A percentile compares a stretch with the other conserved stretches of the same genome.
phyloP scores from a whole-genome alignment of 805 yeast species.

The Ogataea trehalophila region DNA sequence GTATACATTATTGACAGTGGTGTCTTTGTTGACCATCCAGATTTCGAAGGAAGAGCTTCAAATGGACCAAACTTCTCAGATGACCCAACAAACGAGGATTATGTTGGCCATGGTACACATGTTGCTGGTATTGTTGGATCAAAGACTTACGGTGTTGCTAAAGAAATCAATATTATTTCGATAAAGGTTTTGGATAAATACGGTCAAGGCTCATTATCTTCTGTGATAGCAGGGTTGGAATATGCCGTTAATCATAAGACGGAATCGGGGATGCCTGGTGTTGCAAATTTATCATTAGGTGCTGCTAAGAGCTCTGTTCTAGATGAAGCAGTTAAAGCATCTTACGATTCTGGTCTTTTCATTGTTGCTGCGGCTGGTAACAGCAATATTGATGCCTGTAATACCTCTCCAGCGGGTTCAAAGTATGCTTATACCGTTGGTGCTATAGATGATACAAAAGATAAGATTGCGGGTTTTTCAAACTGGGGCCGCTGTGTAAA shows the following conservation, averaged over 20 bases:
- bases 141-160: conserved; percentile 76
- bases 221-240: conserved; percentile 62
- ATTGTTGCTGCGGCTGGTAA: conserved; percentile 88
- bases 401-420: conserved; percentile 83
- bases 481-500: conserved; percentile 94
- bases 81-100: conserved; percentile 57
- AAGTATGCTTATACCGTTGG: conserved; percentile 74
- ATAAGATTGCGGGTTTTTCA: conserved; percentile 70
- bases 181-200: conserved; percentile 64
- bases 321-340: conserved; percentile 73
- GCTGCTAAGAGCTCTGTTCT: conserved; percentile 62
- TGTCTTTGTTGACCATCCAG: conserved; percentile 54
- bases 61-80: conserved; percentile 59
- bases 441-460: conserved; percentile 74
- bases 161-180: conserved; percentile 57
- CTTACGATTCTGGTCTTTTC: conserved; percentile 64
- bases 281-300: conserved; percentile 80
- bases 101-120: conserved; percentile 89
- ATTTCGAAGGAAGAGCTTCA: conserved; percentile 56
- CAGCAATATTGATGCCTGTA: conserved; percentile 70
- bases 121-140: conserved; percentile 89
- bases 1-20: conserved; percentile 88
- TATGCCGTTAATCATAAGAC: conserved; percentile 58
- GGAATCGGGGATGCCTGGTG: conserved; percentile 39
- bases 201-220: conserved; percentile 70